Evolutionary conservation across 129 eudicot genomes (phyloP).

Genomic region (Erigeron canadensis): DNA sequence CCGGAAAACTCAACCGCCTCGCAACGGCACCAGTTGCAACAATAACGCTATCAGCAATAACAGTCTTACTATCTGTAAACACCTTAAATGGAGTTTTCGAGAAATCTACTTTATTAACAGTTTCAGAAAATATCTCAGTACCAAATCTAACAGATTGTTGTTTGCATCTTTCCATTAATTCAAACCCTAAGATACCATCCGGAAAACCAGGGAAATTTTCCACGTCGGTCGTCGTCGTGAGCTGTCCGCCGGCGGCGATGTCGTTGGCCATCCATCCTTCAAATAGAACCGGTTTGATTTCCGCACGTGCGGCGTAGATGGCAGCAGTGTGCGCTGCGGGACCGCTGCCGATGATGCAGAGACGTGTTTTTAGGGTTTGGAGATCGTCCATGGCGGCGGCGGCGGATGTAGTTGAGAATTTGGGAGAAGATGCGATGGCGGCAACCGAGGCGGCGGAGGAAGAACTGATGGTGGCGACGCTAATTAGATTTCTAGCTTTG

Average conservation of each 20-base stretch:
- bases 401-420: constrained; percentile 42
- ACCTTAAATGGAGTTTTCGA: constrained; percentile 53
- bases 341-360: constrained; percentile 93
- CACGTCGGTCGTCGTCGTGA: constrained; percentile 95
- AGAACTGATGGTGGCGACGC: constrained; percentile 36
- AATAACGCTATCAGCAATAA: constrained; percentile 65
- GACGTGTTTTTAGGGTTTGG: constrained; percentile 53
- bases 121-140: constrained; percentile 72
- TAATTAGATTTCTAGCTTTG: constrained; percentile 43
- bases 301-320: constrained; percentile 93
- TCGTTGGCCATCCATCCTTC: constrained; percentile 99
- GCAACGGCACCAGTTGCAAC: constrained; percentile 95
- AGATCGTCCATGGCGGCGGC: constrained; percentile 47
- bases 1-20: constrained; percentile 54
- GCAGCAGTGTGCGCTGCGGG: constrained; percentile 99
- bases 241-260: constrained; percentile 97
- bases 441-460: constrained; percentile 42
- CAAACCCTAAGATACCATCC: constrained; percentile 65
- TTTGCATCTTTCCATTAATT: constrained; percentile 71
- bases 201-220: constrained; percentile 98
- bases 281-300: constrained; percentile 76
- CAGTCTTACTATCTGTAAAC: constrained; percentile 50
- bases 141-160: constrained; percentile 70
- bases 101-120: constrained; percentile 72
- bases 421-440: constrained; percentile 26